Evolutionary conservation across 306 rosid species (phyloP), one percentile per base, ranked within the genome.

Genomic region (Urtica urens): DNA sequence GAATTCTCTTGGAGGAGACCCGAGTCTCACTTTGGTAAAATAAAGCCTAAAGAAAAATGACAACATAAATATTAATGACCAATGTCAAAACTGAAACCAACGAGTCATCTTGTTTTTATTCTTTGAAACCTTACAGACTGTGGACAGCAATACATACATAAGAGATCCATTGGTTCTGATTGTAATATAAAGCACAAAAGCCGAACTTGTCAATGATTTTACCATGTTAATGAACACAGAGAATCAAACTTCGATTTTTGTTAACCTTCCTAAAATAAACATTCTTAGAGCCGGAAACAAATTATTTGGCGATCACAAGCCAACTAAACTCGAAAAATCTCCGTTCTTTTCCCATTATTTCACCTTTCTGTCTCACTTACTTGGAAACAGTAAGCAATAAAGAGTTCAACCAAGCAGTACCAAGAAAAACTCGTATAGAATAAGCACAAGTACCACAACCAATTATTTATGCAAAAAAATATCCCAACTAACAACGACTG

Each of bases 1-100:
- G 63, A 79, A 90, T 65, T 90, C 95, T 65, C 45, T 79, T 4
- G 95, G 93, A 33, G 94, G 99, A 60, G 94, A 68, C 46, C 99
- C 95, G 69, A 90, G 62, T 73, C 78, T 85, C 39, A 90, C 94
- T 72, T 77, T 79, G 0, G 99, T 77, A 57, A 69, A 85, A 71
- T 90, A 90, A 60, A 90, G 65, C 81, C 99, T 90, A 53, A 51
- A 65, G 29, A 72, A 64, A 21, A n/a, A 1, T 9, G 48, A 28
- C 8, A 22, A 17, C n/a, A 20, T 19, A 25, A 28, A 29, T 21
- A 15, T 28, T 13, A 13, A 22, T 15, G 12, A 38, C 35, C 22
- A 23, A 46, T 33, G 13, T 51, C 18, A 38, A 26, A 23, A 25
- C 42, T 46, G 55, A 10, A 60, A 43, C 14, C 59, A 61, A 53